These are phyloP conservation scores for Aureobasidium sp. DNA, from an alignment of 2,329 filamentous ascomycete genomes.

Conservation along the genomic window DNA sequence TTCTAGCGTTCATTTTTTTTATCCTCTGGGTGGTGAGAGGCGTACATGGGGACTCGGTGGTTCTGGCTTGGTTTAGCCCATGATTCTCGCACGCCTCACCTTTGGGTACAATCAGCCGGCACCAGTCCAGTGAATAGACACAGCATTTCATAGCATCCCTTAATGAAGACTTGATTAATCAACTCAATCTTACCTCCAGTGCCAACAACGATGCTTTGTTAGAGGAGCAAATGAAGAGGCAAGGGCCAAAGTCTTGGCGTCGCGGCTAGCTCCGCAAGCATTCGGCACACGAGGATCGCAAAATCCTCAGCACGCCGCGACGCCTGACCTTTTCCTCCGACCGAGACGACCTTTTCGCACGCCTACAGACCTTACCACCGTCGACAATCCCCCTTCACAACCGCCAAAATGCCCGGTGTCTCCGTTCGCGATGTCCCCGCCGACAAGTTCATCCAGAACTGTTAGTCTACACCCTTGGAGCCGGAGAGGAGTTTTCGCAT, in stretches of 20 bases:
- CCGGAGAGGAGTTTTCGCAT: conserved; percentile 2
- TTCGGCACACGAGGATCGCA: conserved; percentile 10
- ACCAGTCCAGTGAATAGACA: neutral
- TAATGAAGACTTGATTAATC: neutral
- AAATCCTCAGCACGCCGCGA: neutral
- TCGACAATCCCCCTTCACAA: conserved; percentile 26
- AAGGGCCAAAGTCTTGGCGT: neutral
- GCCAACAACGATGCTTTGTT: too few relatives aligned
- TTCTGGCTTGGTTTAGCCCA: neutral
- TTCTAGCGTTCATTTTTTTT: neutral
- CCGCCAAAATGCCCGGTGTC: conserved; percentile 74
- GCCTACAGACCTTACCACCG: conserved; percentile 12
- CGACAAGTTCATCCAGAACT: conserved; percentile 83
- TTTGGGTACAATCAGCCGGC: neutral
- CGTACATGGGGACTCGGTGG: neutral
- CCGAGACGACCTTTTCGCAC: conserved; percentile 10
- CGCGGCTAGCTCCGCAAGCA: neutral
- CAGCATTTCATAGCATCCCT: neutral
- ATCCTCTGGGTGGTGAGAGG: neutral
- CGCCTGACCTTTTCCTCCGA: neutral
- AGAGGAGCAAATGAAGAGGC: neutral
- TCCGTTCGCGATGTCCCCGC: conserved; percentile 45
- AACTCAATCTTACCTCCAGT: neutral
- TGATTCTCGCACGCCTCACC: neutral
- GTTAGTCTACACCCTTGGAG: conserved; percentile 30